A percentile compares a stretch with the other conserved stretches of the same genome.
These are phyloP conservation scores for Przewalskia tangutica DNA, from an alignment of 257 asterid genomes.

Conservation along the genomic window DNA sequence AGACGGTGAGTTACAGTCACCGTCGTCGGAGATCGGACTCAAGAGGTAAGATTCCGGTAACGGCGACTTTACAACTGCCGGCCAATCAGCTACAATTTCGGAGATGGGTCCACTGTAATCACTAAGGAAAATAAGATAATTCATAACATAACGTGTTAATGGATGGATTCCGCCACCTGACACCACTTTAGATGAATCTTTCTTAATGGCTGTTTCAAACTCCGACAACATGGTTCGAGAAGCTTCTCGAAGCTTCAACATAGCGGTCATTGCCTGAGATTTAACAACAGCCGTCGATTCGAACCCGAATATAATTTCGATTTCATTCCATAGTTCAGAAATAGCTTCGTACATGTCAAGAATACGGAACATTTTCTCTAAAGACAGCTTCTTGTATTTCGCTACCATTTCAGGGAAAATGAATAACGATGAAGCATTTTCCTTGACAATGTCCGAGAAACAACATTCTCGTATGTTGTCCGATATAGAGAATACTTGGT, in stretches of 20 bases:
- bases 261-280: conserved; percentile 46
- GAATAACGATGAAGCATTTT: conserved; percentile 39
- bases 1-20: conserved; percentile 13
- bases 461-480: conserved; percentile 49
- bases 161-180: conserved; percentile 73
- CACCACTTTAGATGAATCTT: conserved; percentile 52
- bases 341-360: conserved; percentile 65
- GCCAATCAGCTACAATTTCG: conserved; percentile 62
- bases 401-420: conserved; percentile 48
- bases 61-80: conserved; percentile 28
- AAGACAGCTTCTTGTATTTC: conserved; percentile 50
- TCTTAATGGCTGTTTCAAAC: conserved; percentile 73
- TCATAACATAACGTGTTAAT: conserved; percentile 88
- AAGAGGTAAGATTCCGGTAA: conserved; percentile 54
- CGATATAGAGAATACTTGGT: conserved; percentile 53
- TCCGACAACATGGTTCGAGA: conserved; percentile 47
- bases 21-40: conserved; percentile 23
- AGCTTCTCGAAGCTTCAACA: conserved; percentile 57
- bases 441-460: conserved; percentile 48
- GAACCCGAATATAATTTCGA: conserved; percentile 48
- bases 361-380: conserved; percentile 72
- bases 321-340: conserved; percentile 55
- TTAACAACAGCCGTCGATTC: conserved; percentile 37
- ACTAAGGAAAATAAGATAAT: conserved; percentile 55
- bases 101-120: conserved; percentile 68